Base-by-base conservation (phyloP, 2,329 filamentous ascomycete genomes). In the Nannizziopsis barbatae region DNA sequence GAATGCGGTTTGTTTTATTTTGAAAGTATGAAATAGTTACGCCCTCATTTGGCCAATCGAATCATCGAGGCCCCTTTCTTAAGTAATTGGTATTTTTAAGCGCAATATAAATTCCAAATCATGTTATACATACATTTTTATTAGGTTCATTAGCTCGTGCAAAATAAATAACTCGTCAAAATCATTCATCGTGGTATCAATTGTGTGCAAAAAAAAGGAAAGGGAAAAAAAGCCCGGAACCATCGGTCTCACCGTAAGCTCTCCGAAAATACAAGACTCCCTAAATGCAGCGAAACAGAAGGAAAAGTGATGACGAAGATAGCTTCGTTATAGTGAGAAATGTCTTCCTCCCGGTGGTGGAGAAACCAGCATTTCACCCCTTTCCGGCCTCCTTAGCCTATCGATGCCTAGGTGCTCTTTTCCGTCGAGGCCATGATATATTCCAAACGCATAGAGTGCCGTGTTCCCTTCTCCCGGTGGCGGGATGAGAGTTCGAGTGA, bases 401-500 rank as follows among this genome's bases (percentile, higher is more conserved):
- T 81, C 78, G 53, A 82, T 72, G 0, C 78, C 77, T 9, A 79
- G 62, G 60, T 76, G 76, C 55, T 80, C 76, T 49, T 70, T 71
- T 1, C 77, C 77, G 58, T 81, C 78, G 20, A 76, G 67, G 0
- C 77, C 79, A 2, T 71, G 63, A 53, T 75, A 77, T 14, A 77
- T 68, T 1, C 76, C 77, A 57, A 80, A 78, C 0, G 71, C 75
- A 55, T 78, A 82, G 44, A 65, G 65, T 7, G 70, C 59, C 38
- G 60, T 53, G 4, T 62, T 54, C 12, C 62, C 59, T 36, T 69
- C 67, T 1, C 63, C 63, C 0, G 65, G 65, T 0, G 67, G 64
- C 0, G 65, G 71, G 67, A 38, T 77, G 44, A 86, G 80, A 2
- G 95, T 69, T 37, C 84, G 72, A 0, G 76, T 79, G 17, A 82